These are phyloP conservation scores for Dictyostelium intermedium DNA, from an alignment of 78 protist genomes.

Conservation along the genomic window DNA sequence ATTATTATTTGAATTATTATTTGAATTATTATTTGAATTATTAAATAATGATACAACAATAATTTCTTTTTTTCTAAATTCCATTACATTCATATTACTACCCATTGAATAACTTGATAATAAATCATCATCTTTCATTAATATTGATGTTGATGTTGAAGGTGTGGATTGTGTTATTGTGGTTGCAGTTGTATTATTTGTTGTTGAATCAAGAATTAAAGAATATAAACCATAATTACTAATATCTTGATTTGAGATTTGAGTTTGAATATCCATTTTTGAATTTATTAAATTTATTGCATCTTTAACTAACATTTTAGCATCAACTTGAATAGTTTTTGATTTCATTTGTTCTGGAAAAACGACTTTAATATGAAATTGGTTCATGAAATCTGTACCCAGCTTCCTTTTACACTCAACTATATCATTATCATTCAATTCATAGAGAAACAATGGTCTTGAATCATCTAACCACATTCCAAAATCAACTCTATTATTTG, in stretches of 20 bases:
- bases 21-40: not conserved
- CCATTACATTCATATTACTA: slow-evolving; percentile 12
- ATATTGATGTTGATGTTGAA: not conserved
- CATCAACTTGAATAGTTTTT: slow-evolving; percentile 24
- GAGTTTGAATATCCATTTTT: slow-evolving; percentile 13
- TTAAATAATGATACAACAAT: not conserved
- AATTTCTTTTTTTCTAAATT: slow-evolving; percentile 31
- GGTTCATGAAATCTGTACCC: not conserved
- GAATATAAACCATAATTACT: slow-evolving; percentile 16
- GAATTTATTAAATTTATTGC: slow-evolving; percentile 1
- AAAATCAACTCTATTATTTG: slow-evolving; percentile 31
- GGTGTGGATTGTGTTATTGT: not conserved
- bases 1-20: not conserved
- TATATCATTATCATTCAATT: slow-evolving; percentile 7
- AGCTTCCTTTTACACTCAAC: not conserved
- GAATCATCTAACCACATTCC: slow-evolving; percentile 43
- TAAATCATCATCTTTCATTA: not conserved
- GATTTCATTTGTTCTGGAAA: slow-evolving; percentile 54
- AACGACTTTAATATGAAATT: not conserved
- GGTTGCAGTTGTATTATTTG: not conserved
- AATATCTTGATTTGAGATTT: not conserved
- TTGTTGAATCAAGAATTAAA: not conserved
- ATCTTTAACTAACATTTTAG: slow-evolving; percentile 17
- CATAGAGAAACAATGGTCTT: slow-evolving; percentile 21
- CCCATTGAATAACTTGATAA: slow-evolving; percentile 17